Conservation (phyloP, 345 rosid genomes). For the Eucalyptus caleyi region DNA sequence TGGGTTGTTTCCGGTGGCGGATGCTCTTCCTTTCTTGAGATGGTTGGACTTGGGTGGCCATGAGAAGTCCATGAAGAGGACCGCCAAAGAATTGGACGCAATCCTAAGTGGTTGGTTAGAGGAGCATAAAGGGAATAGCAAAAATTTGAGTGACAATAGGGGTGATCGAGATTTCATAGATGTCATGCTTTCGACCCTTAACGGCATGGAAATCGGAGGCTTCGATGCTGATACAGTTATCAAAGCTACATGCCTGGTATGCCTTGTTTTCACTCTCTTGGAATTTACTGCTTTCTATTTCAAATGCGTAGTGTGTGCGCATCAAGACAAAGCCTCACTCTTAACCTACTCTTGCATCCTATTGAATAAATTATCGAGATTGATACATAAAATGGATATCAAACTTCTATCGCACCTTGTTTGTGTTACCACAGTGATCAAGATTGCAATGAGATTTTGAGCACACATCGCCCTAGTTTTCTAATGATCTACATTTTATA, state of each 20-base stretch:
- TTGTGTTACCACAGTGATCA: background rate
- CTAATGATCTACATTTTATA: background rate
- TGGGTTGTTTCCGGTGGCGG: background rate
- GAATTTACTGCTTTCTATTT: background rate
- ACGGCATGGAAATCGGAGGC: background rate
- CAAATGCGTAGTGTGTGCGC: no score
- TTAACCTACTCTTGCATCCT: background rate
- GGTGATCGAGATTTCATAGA: conserved; percentile 4
- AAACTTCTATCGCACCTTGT: background rate
- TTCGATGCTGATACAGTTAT: background rate
- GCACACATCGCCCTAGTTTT: background rate
- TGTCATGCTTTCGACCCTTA: background rate
- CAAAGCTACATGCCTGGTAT: background rate
- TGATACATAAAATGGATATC: background rate
- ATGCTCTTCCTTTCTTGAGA: conserved; percentile 8
- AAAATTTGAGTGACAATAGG: background rate
- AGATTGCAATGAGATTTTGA: background rate
- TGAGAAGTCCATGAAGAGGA: conserved; percentile 5
- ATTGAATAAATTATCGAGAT: background rate
- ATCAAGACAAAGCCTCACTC: no score
- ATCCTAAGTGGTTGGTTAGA: conserved; percentile 2
- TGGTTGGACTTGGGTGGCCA: conserved; percentile 10
- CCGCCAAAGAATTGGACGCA: background rate
- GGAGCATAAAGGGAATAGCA: background rate
- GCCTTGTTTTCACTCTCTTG: background rate